These are phyloP conservation scores for Calonectria pseudoreteaudii DNA, from an alignment of 2,329 filamentous ascomycete genomes.

Conservation along the genomic window DNA sequence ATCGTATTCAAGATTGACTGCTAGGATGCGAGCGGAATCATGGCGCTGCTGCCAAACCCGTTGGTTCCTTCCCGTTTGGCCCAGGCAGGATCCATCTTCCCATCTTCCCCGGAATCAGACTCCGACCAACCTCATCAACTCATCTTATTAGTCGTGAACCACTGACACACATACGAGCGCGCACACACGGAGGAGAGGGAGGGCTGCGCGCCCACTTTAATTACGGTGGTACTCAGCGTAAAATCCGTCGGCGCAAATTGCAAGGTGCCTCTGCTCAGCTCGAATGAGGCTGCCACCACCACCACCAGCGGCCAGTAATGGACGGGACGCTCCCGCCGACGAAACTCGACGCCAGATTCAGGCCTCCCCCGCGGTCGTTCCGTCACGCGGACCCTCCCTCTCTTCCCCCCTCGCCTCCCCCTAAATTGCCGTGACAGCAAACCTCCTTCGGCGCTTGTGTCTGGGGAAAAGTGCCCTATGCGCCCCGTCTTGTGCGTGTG, in stretches of 20 bases:
- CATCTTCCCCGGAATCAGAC: neutral
- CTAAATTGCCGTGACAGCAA: neutral
- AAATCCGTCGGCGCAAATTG: neutral
- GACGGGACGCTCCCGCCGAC: neutral
- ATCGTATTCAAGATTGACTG: constrained; percentile 14
- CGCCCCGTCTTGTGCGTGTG: neutral
- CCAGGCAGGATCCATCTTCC: neutral
- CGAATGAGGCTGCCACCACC: neutral
- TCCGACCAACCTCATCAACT: neutral
- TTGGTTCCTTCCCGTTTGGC: constrained; percentile 8
- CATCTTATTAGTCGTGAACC: neutral
- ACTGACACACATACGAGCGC: neutral
- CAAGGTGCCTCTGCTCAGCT: neutral
- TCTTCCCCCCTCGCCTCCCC: neutral
- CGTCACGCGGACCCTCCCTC: constrained; percentile 8
- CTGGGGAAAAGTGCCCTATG: neutral
- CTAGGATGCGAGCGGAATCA: neutral
- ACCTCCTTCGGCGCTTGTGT: neutral
- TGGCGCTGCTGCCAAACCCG: neutral
- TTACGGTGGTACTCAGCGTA: constrained; percentile 1
- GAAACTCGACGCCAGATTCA: constrained; percentile 23
- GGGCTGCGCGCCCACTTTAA: neutral
- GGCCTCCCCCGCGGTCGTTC: constrained; percentile 2
- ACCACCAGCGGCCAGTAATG: neutral
- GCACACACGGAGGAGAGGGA: neutral